Conservation (phyloP, 805 yeast species). For the Barnettozyma pratensis region DNA sequence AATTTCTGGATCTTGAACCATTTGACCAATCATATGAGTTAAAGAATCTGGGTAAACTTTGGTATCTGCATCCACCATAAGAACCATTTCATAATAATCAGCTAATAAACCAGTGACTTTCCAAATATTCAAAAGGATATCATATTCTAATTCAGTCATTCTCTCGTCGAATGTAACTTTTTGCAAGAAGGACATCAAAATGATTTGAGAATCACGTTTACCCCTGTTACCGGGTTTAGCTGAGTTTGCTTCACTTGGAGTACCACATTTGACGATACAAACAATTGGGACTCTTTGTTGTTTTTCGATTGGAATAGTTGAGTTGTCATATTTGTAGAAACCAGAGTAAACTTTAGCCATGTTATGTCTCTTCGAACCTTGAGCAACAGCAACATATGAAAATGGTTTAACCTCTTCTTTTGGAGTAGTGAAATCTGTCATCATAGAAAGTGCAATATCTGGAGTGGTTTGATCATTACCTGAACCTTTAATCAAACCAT, state of each 20-base stretch:
- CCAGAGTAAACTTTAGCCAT: slow-evolving; percentile 98
- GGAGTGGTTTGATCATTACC: slow-evolving; percentile 89
- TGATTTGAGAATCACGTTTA: slow-evolving; percentile 90
- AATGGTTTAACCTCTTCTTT: slow-evolving; percentile 72
- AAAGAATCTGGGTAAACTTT: slow-evolving; percentile 80
- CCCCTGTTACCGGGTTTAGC: slow-evolving; percentile 92
- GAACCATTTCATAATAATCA: slow-evolving; percentile 69
- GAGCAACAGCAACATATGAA: slow-evolving; percentile 94
- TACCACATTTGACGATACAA: slow-evolving; percentile 81
- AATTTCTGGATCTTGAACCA: slow-evolving; percentile 78
- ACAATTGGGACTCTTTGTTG: slow-evolving; percentile 84
- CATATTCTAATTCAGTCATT: slow-evolving; percentile 87
- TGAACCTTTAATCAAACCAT: slow-evolving; percentile 91
- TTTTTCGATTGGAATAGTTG: slow-evolving; percentile 68
- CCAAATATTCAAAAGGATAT: slow-evolving; percentile 71
- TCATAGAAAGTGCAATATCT: slow-evolving; percentile 81
- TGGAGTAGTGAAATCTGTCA: slow-evolving; percentile 70
- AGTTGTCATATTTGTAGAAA: slow-evolving; percentile 78
- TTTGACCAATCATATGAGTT: slow-evolving; percentile 85
- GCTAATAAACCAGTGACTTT: slow-evolving; percentile 81
- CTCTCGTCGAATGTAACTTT: slow-evolving; percentile 86
- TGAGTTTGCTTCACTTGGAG: slow-evolving; percentile 67
- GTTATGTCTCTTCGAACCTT: slow-evolving; percentile 91
- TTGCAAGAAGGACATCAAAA: slow-evolving; percentile 86
- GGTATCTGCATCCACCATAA: slow-evolving; percentile 96